Conservation (phyloP, 192 early-diverging fungal species). For the Umbelopsis vinacea region DNA sequence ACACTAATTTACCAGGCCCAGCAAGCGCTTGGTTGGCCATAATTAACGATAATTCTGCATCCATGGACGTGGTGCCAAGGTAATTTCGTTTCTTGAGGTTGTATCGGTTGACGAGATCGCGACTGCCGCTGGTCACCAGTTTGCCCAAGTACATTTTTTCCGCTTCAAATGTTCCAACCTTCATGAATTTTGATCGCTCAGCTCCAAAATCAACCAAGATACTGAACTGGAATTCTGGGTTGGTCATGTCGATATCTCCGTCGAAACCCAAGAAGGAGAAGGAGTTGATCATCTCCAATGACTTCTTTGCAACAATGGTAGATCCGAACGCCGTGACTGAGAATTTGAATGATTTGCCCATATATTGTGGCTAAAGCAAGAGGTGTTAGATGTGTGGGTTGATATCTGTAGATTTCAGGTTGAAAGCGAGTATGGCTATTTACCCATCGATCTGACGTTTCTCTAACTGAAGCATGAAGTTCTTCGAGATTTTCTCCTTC, state of each 20-base stretch:
- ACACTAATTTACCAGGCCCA: slow-evolving; percentile 73
- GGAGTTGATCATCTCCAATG: slow-evolving; percentile 79
- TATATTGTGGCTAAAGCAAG: slow-evolving; percentile 49
- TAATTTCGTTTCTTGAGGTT: slow-evolving; percentile 96
- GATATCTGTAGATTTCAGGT: neutral
- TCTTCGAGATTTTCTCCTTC: slow-evolving; percentile 62
- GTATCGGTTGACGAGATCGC: slow-evolving; percentile 77
- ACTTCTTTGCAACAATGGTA: slow-evolving; percentile 72
- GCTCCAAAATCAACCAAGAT: slow-evolving; percentile 81
- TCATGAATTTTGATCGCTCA: slow-evolving; percentile 30
- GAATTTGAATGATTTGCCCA: slow-evolving; percentile 72
- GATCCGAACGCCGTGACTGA: slow-evolving; percentile 75
- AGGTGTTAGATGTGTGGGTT: neutral
- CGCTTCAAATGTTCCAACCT: neutral
- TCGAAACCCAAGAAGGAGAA: slow-evolving; percentile 86
- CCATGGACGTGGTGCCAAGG: slow-evolving; percentile 97
- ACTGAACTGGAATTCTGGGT: slow-evolving; percentile 74
- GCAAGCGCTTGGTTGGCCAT: slow-evolving; percentile 94
- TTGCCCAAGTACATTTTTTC: slow-evolving; percentile 25
- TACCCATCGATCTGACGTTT: slow-evolving; percentile 64
- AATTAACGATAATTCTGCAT: slow-evolving; percentile 94
- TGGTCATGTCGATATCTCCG: slow-evolving; percentile 85
- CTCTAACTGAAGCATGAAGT: slow-evolving; percentile 62
- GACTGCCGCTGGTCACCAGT: slow-evolving; percentile 68
- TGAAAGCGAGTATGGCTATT: slow-evolving; percentile 3